Evolutionary conservation across 1,284 basidiomycete species (phyloP), one percentile per base, ranked within the genome.

Genomic region (Blastosporella zonata): DNA sequence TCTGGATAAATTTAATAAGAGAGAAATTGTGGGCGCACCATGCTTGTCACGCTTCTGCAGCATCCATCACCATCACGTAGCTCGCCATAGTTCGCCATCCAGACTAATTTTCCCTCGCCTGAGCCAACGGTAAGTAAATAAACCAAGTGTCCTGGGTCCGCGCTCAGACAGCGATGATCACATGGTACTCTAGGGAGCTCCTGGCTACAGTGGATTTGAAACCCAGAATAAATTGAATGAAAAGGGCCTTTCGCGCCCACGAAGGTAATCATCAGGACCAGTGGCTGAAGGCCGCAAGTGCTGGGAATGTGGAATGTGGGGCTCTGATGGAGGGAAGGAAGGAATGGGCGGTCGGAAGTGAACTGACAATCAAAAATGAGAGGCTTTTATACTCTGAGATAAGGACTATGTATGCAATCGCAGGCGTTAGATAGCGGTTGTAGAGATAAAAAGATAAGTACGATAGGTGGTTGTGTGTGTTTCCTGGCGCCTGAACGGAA

Each of bases 121-220:
- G 42, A 20, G 13, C 23, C 9, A 45, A 18, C 25, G 21, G 34
- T 35, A 31, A 31, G 13, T 21, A 7, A 39, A 22, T 9, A 37
- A 42, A 25, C 29, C 29, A 50, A 34, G 48, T 45, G 48, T 50
- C 48, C 22, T 41, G 48, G 38, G 48, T 45, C 36, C 43, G 31
- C 31, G 43, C 48, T 25, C 8, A 8, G 28, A 22, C 18, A 22
- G 7, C 20, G 2, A 21, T 28, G 29, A 36, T 50, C 48, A 50
- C 48, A 41, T 45, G 36, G 18, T 13, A 35, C 5, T n/a, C 31
- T 3, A 17, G 4, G 17, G 8, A 10, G 10, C 13, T 15, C 6
- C 4, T 33, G 10, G 6, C 6, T 33, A n/a, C n/a, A n/a, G 31
- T 4, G 29, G 22, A 20, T 23, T 15, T 17, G 25, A 28, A 45